These are phyloP conservation scores for Bimuria novae-zelandiae DNA, from an alignment of 2,329 filamentous ascomycete genomes.

Conservation along the genomic window DNA sequence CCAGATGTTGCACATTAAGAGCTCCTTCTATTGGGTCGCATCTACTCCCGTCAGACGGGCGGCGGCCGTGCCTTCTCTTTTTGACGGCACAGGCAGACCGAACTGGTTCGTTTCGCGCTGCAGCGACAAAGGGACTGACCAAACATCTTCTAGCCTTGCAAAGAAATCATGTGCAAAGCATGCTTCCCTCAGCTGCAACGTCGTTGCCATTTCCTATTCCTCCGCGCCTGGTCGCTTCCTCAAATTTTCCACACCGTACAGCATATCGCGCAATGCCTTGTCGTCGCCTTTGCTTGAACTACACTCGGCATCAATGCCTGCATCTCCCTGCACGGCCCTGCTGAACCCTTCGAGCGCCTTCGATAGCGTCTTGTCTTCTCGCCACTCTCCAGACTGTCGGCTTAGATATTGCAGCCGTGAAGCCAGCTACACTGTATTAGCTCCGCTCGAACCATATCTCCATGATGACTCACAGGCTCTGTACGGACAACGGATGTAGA, in stretches of 20 bases:
- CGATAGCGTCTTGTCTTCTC: conserved; percentile 20
- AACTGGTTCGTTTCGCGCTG: too few species aligned
- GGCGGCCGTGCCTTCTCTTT: too few species aligned
- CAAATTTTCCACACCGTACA: conserved; percentile 55
- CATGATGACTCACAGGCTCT: conserved; percentile 33
- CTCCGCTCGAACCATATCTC: neutral
- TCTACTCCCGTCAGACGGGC: too few species aligned
- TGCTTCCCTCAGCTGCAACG: conserved; percentile 7
- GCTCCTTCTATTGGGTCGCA: too few species aligned
- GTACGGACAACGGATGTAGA: conserved; percentile 51
- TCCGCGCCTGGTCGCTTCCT: conserved; percentile 52
- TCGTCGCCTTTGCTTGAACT: conserved; percentile 32
- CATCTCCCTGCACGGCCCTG: conserved; percentile 11
- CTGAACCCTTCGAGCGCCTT: conserved; percentile 24
- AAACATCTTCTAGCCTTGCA: neutral
- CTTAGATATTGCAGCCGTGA: conserved; percentile 34
- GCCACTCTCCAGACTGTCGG: conserved; percentile 28
- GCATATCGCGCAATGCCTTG: conserved; percentile 49
- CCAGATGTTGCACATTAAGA: too few species aligned
- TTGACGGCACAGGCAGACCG: too few species aligned
- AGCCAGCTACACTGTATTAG: conserved; percentile 23
- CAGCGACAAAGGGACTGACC: too few species aligned
- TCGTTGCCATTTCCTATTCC: conserved; percentile 28
- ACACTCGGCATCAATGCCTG: conserved; percentile 24
- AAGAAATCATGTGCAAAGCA: neutral